phyloP scores from a whole-genome alignment of 371 early-diverging fungal genomes.

The Saksenaea oblongispora region DNA sequence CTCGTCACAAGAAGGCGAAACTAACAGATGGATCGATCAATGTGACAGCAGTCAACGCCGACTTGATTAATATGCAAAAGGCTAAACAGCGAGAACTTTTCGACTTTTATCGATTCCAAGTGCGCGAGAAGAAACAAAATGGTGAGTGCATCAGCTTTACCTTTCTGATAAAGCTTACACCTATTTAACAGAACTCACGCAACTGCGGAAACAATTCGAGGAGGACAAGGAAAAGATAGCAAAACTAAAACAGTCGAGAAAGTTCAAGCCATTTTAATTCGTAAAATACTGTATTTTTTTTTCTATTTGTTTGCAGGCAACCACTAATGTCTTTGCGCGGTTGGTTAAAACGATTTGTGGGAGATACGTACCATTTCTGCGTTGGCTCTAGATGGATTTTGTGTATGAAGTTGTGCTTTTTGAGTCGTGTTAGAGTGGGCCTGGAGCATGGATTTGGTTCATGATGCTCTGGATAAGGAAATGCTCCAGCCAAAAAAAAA shows the following conservation, averaged over 20 bases:
- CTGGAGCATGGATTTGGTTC: too few species aligned
- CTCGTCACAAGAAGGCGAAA: conserved; percentile 63
- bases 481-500: too few species aligned
- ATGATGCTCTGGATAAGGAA: too few species aligned
- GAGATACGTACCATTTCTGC: too few species aligned
- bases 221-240: conserved; percentile 88
- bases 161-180: neutral
- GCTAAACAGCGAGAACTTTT: conserved; percentile 73
- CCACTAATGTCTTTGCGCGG: too few species aligned
- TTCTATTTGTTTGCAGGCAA: too few species aligned
- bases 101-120: conserved; percentile 95
- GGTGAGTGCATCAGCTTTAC: conserved; percentile 49
- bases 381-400: too few species aligned
- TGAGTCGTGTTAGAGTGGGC: too few species aligned
- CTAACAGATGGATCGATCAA: conserved; percentile 59
- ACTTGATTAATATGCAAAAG: conserved; percentile 25
- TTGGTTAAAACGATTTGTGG: too few species aligned
- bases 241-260: conserved; percentile 73
- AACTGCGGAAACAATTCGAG: conserved; percentile 89
- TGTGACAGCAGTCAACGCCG: conserved; percentile 52
- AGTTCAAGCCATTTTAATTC: conserved; percentile 88
- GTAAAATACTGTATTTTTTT: neutral
- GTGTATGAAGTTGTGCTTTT: too few species aligned
- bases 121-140: conserved; percentile 86
- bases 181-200: conserved; percentile 67